Evolutionary conservation across 768 basidiomycete species (phyloP).

Genomic region (Pleurotus ostreatus): DNA sequence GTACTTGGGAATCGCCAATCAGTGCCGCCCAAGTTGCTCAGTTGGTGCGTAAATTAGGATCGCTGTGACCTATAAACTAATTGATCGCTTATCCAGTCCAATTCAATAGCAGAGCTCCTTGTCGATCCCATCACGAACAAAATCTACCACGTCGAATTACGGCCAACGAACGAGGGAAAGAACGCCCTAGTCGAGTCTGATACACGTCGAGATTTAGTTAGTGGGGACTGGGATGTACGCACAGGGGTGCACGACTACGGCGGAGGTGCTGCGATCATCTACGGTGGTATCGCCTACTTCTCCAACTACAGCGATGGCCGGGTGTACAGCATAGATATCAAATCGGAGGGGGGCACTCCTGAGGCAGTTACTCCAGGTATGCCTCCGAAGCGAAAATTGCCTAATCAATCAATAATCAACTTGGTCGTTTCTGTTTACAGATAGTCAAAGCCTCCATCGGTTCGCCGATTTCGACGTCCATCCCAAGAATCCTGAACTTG

Average conservation of each 20-base stretch:
- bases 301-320: slow-evolving; percentile 51
- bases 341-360: slow-evolving; percentile 13
- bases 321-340: slow-evolving; percentile 39
- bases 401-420: neutral
- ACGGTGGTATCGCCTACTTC: slow-evolving; percentile 51
- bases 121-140: slow-evolving; percentile 7
- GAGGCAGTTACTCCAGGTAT: slow-evolving; percentile 51
- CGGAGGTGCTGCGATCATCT: slow-evolving; percentile 54
- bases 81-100: slow-evolving; percentile 13
- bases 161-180: slow-evolving; percentile 12
- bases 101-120: slow-evolving; percentile 11
- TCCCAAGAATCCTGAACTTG: slow-evolving; percentile 36
- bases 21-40: slow-evolving; percentile 42
- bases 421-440: no score
- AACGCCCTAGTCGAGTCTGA: slow-evolving; percentile 43
- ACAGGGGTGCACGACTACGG: slow-evolving; percentile 70
- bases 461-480: slow-evolving; percentile 54
- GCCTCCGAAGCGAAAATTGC: slow-evolving; percentile 10
- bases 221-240: slow-evolving; percentile 48
- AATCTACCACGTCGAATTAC: slow-evolving; percentile 12
- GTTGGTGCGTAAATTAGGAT: slow-evolving; percentile 25
- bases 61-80: no score
- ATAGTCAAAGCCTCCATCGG: slow-evolving; percentile 26
- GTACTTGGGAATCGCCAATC: slow-evolving; percentile 55
- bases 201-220: slow-evolving; percentile 39